A percentile compares a stretch with the other conserved stretches of the same genome.
These are phyloP conservation scores for Phylloporus rhodoxanthus DNA, from an alignment of 768 basidiomycete species.

Conservation along the genomic window DNA sequence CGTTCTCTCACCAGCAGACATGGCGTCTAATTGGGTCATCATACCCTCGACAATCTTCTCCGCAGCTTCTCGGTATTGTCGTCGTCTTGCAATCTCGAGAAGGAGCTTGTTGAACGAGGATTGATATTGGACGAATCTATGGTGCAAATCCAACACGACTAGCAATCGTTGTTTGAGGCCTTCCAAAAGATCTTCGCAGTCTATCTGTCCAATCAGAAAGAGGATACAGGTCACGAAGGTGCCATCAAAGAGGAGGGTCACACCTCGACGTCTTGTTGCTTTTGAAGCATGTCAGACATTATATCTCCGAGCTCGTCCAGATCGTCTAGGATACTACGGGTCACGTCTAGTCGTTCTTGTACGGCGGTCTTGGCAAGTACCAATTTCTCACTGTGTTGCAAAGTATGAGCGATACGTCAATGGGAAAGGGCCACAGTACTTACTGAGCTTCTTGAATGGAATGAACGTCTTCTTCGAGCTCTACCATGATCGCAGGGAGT, in stretches of 20 bases:
- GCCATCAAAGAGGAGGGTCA: constrained; percentile 2
- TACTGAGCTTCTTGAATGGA: constrained; percentile 55
- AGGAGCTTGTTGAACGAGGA: constrained; percentile 69
- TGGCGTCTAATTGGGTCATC: constrained; percentile 55
- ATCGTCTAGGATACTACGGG: constrained; percentile 49
- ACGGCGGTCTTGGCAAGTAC: constrained; percentile 37
- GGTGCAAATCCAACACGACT: constrained; percentile 58
- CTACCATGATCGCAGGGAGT: constrained; percentile 65
- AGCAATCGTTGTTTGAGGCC: constrained; percentile 56
- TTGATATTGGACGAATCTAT: constrained; percentile 64
- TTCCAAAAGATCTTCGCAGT: constrained; percentile 49
- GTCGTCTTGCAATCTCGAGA: constrained; percentile 64
- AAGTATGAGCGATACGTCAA: constrained; percentile 1
- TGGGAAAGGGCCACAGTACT: constrained; percentile 18
- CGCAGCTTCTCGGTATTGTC: constrained; percentile 58
- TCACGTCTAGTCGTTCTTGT: constrained; percentile 45
- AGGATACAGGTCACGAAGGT: not conserved
- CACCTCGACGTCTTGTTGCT: constrained; percentile 67
- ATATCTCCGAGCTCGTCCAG: constrained; percentile 75
- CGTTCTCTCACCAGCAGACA: constrained; percentile 53
- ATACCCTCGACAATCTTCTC: constrained; percentile 63
- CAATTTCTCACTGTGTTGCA: constrained; percentile 46
- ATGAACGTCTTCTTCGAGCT: constrained; percentile 56
- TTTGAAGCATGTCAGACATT: constrained; percentile 70
- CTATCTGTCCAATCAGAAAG: constrained; percentile 31